Evolutionary conservation across 73 alveolate species (phyloP).

Genomic region (Symbiodinium pilosum): DNA sequence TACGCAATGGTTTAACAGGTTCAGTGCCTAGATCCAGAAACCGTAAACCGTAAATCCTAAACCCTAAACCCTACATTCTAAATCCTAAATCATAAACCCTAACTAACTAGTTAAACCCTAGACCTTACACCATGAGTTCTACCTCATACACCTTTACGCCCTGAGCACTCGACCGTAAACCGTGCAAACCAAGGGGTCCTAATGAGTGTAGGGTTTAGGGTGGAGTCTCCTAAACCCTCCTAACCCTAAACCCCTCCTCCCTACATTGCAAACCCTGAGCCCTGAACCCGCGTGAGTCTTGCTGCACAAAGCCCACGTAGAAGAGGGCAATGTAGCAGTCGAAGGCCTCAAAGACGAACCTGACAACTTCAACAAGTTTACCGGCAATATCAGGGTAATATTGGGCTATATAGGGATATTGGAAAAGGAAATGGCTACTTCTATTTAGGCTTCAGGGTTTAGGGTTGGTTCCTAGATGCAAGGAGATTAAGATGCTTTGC

Average conservation of each 20-base stretch:
- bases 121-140: too few species aligned
- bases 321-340: conserved; percentile 78
- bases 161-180: too few species aligned
- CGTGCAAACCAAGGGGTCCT: too few species aligned
- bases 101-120: too few species aligned
- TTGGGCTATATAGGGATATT: not conserved
- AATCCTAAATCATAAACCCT: not conserved
- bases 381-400: not conserved
- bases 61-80: too few species aligned
- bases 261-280: not conserved
- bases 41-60: too few species aligned
- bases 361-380: not conserved
- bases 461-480: not conserved
- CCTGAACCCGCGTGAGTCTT: not conserved
- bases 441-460: not conserved
- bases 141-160: too few species aligned
- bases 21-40: too few species aligned
- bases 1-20: too few species aligned
- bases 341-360: conserved; percentile 80
- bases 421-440: not conserved
- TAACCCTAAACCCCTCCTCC: not conserved
- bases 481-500: not conserved
- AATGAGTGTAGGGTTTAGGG: too few species aligned
- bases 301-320: conserved; percentile 92
- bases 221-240: not conserved